Conservation (phyloP, 2,329 filamentous ascomycete species). For the Colletotrichum sansevieriae region DNA sequence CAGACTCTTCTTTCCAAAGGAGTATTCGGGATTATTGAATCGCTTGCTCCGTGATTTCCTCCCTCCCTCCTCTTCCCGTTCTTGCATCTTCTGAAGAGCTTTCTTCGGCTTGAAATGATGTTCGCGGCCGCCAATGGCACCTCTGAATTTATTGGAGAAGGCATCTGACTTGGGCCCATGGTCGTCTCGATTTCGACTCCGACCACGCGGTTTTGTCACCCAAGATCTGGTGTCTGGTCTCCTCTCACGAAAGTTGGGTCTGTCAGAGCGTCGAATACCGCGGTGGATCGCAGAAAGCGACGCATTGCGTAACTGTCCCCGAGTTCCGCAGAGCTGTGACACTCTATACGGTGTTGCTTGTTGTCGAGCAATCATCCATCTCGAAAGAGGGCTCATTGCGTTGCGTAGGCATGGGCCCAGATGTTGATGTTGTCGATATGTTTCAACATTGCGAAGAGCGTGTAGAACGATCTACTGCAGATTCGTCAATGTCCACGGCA, state of each 20-base stretch:
- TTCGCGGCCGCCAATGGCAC: slow-evolving; percentile 28
- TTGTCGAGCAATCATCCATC: slow-evolving; percentile 32
- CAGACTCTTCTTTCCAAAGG: slow-evolving; percentile 68
- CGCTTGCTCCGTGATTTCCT: slow-evolving; percentile 63
- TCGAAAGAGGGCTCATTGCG: slow-evolving; percentile 42
- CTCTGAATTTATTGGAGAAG: slow-evolving; percentile 22
- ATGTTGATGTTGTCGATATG: slow-evolving; percentile 9
- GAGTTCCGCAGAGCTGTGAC: not conserved
- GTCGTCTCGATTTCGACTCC: not conserved
- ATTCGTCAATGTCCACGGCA: not conserved
- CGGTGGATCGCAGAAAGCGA: slow-evolving; percentile 76
- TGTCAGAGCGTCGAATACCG: slow-evolving; percentile 69
- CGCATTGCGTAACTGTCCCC: slow-evolving; percentile 30
- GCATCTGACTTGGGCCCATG: slow-evolving; percentile 21
- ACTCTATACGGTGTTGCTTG: not conserved
- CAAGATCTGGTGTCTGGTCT: slow-evolving; percentile 37
- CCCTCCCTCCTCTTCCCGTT: slow-evolving; percentile 49
- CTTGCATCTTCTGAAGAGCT: slow-evolving; percentile 60
- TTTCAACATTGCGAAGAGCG: not conserved
- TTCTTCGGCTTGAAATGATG: slow-evolving; percentile 63
- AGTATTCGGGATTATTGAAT: slow-evolving; percentile 63
- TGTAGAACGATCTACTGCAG: not conserved
- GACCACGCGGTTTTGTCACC: slow-evolving; percentile 36
- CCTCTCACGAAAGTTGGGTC: slow-evolving; percentile 39
- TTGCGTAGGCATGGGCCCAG: slow-evolving; percentile 23